Conservation (phyloP, 768 basidiomycete genomes). For the Agrocybe praecox region DNA sequence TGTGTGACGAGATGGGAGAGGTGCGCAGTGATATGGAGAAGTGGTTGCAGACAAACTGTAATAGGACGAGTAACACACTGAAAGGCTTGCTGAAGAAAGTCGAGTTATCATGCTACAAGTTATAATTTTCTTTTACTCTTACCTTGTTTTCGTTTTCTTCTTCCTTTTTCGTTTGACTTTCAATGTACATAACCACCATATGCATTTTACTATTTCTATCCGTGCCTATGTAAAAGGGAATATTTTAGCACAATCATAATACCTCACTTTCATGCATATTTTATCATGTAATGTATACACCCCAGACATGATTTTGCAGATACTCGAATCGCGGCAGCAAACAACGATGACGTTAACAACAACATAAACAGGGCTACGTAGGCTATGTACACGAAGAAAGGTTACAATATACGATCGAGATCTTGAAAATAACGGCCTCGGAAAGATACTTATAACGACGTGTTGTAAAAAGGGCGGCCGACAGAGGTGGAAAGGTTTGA, state of each 20-base stretch:
- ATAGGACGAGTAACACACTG: constrained; percentile 78
- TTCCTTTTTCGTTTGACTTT: neutral
- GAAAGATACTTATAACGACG: neutral
- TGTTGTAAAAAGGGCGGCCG: neutral
- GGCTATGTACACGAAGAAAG: neutral
- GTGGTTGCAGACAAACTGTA: constrained; percentile 88
- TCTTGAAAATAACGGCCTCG: neutral
- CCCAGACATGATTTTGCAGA: too few relatives aligned
- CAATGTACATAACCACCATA: neutral
- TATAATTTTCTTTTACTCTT: constrained; percentile 21
- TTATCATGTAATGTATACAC: too few relatives aligned
- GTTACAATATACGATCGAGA: neutral
- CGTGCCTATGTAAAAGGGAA: neutral
- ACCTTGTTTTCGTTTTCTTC: constrained; percentile 12
- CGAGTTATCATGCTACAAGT: constrained; percentile 53
- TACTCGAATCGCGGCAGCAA: neutral
- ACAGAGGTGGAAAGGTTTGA: neutral
- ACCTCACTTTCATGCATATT: too few relatives aligned
- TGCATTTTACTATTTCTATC: neutral
- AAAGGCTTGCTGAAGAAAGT: constrained; percentile 86
- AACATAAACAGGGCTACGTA: neutral
- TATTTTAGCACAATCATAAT: too few relatives aligned
- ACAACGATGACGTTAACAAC: neutral
- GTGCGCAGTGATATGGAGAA: constrained; percentile 82
- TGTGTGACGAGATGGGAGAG: constrained; percentile 64